Evolutionary conservation across 768 basidiomycete genomes (phyloP), one percentile per base, ranked within the genome.

Genomic region (Suillus occidentalis): DNA sequence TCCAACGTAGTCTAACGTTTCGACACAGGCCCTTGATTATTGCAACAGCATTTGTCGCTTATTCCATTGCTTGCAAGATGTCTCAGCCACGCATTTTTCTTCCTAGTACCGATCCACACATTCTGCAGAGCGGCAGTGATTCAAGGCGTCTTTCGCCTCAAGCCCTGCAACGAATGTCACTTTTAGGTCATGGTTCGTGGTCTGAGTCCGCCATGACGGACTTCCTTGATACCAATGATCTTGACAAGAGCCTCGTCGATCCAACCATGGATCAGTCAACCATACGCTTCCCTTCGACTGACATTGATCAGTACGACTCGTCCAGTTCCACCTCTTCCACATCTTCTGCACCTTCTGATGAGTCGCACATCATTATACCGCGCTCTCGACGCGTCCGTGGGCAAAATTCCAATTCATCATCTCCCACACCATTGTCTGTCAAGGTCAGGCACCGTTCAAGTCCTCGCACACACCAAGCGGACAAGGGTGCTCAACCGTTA

Each of bases 91-190:
- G 66, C 60, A 70, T 72, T 65, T 72, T 69, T 66, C 75, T 67
- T 67, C 77, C 69, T 49, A 69, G 47, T 28, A 63, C 73, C 61
- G 71, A 36, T 58, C 69, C 67, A 50, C 60, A 63, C 65, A 71
- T 73, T 62, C 70, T 71, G 56, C 77, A 77, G 56, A 72, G 77
- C 64, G 77, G 85, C 49, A 90, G 88, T 74, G 75, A 80, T 37
- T 87, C 89, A 39, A 82, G 85, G 3, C 78, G 79, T 9, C 83
- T 89, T 62, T 83, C 90, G n/a, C 89, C 89, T 18, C 78, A 84
- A 60, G 81, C 90, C 61, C 87, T 90, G 43, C 84, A 88, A 61
- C 79, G 88, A 57, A 73, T 71, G 42, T 71, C 70, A 55, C 67
- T 60, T 56, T 60, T 68, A 55, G 67, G 7, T 28, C 58, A 64